Conservation (phyloP, 1,139 yeast species). For the Zygoascus meyerae region DNA sequence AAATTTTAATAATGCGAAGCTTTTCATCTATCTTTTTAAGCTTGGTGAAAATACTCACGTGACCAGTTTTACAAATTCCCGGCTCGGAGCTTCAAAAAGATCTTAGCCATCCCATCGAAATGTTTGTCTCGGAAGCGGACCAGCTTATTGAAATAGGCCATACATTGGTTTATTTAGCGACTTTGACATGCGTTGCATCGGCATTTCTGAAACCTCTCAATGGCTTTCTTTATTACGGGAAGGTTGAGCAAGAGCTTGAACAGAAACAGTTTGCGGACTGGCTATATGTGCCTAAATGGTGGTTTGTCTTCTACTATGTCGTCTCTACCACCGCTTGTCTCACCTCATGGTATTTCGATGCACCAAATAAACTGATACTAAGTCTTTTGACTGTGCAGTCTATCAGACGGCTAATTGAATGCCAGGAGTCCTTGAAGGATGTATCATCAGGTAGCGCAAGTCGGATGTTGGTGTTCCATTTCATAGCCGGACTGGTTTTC, state of each 20-base stretch:
- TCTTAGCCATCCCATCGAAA: neutral
- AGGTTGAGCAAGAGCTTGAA: constrained; percentile 15
- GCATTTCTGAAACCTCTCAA: constrained; percentile 22
- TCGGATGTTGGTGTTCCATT: constrained; percentile 70
- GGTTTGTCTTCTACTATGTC: constrained; percentile 43
- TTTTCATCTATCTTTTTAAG: neutral
- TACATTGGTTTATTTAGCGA: constrained; percentile 3
- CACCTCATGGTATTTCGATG: constrained; percentile 3
- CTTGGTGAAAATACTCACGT: neutral
- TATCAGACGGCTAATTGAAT: constrained; percentile 58
- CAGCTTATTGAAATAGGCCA: neutral
- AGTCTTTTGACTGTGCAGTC: constrained; percentile 47
- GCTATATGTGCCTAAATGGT: constrained; percentile 41
- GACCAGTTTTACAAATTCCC: neutral
- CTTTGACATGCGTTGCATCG: constrained; percentile 20
- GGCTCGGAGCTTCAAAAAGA: neutral
- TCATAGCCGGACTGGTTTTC: constrained; percentile 64
- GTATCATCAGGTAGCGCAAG: constrained; percentile 31
- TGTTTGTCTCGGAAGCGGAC: neutral
- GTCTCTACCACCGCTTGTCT: constrained; percentile 18
- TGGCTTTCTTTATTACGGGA: constrained; percentile 26
- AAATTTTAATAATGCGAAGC: neutral
- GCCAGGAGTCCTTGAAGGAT: constrained; percentile 46
- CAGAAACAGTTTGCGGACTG: constrained; percentile 16
- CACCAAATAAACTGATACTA: constrained; percentile 12